A percentile compares a stretch with the other conserved stretches of the same genome.
Evolutionary conservation across 345 rosid genomes (phyloP).

Genomic region (Sapria himalayana): DNA sequence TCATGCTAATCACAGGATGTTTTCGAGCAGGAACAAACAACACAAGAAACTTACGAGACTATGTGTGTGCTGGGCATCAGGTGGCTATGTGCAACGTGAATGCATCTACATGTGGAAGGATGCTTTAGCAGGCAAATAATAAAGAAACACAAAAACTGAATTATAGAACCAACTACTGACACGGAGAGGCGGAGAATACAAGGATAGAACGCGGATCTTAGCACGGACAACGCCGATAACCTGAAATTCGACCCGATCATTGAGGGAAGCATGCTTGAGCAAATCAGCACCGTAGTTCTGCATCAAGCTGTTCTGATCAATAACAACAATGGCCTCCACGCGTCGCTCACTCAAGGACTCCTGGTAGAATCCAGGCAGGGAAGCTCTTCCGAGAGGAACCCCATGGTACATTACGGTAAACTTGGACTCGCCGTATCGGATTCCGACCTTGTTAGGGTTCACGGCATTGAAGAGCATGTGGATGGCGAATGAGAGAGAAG

Average conservation of each 20-base stretch:
- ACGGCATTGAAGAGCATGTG: slow-evolving; percentile 69
- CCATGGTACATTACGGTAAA: slow-evolving; percentile 93
- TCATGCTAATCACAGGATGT: too few relatives aligned
- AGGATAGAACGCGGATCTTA: slow-evolving; percentile 70
- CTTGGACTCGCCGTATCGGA: slow-evolving; percentile 82
- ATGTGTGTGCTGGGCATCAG: too few relatives aligned
- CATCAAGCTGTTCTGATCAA: slow-evolving; percentile 64
- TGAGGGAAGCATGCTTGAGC: slow-evolving; percentile 62
- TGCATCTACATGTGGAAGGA: too few relatives aligned
- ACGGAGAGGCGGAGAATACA: too few relatives aligned
- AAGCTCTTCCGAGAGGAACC: slow-evolving; percentile 72
- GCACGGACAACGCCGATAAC: slow-evolving; percentile 77
- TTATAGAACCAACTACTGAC: too few relatives aligned
- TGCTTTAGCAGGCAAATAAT: too few relatives aligned
- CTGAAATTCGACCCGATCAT: slow-evolving; percentile 66
- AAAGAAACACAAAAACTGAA: too few relatives aligned
- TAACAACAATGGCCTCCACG: slow-evolving; percentile 62
- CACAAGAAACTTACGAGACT: too few relatives aligned
- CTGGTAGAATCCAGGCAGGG: slow-evolving; percentile 81
- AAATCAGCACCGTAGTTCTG: slow-evolving; percentile 64
- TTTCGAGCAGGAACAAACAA: too few relatives aligned
- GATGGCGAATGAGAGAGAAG: slow-evolving; percentile 54
- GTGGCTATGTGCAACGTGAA: too few relatives aligned
- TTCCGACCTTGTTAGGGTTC: slow-evolving; percentile 91
- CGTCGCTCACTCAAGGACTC: slow-evolving; percentile 56